Percentiles rank a stretch among this genome's conserved stretches.
phyloP scores from a whole-genome alignment of 108 stramenopile genomes.

The Skeletonema costatum region DNA sequence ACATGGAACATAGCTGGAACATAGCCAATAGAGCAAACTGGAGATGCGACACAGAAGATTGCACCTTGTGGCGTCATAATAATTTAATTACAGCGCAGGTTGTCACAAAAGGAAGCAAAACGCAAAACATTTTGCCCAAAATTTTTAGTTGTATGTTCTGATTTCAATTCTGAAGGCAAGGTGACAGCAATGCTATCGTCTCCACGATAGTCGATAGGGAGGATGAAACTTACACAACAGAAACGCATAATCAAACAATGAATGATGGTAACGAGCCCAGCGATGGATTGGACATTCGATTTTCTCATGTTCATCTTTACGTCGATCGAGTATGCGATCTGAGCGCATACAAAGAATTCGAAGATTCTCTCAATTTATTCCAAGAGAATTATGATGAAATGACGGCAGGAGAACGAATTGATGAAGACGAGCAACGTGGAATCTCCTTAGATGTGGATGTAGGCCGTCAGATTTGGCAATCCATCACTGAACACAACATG shows the following conservation, averaged over 20 bases:
- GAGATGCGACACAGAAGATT: no score
- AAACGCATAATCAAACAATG: not conserved
- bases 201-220: no score
- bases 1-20: no score
- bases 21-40: no score
- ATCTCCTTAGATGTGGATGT: not conserved
- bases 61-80: no score
- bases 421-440: not conserved
- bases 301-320: constrained; percentile 83
- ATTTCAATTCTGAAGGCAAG: no score
- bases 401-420: not conserved
- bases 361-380: constrained; percentile 56
- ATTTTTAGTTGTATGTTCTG: no score
- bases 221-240: not conserved
- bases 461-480: constrained; percentile 18
- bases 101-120: no score
- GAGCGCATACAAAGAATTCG: constrained; percentile 64
- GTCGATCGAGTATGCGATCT: constrained; percentile 61
- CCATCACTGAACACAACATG: constrained; percentile 1
- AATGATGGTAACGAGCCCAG: not conserved
- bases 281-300: constrained; percentile 34
- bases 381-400: constrained; percentile 16
- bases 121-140: no score
- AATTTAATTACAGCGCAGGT: no score
- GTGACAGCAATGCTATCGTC: no score